Percentiles rank a stretch among this genome's conserved stretches.
These are phyloP conservation scores for Penicillium sp. DNA, from an alignment of 2,329 filamentous ascomycete genomes.

Conservation along the genomic window DNA sequence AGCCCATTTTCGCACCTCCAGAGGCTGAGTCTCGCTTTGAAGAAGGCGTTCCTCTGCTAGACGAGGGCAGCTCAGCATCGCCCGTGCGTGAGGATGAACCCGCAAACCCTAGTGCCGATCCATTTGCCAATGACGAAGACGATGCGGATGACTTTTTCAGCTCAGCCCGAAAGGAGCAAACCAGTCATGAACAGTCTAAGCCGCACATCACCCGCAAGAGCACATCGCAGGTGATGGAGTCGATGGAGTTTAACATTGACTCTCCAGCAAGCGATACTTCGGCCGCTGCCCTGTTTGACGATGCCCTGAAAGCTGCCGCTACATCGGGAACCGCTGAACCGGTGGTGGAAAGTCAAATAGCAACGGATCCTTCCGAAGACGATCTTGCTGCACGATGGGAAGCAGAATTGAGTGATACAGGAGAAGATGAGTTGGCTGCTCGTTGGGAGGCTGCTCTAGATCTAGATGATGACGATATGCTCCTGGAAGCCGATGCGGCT, in stretches of 20 bases:
- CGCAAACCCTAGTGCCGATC: conserved; percentile 27
- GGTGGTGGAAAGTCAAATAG: conserved; percentile 18
- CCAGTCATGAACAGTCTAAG: conserved; percentile 12
- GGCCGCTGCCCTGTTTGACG: conserved; percentile 31
- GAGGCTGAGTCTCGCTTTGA: conserved; percentile 64
- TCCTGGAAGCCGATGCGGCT: conserved; percentile 64
- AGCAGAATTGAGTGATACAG: conserved; percentile 68
- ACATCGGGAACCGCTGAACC: conserved; percentile 8
- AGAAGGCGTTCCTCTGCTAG: conserved; percentile 65
- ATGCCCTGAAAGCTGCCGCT: conserved; percentile 23
- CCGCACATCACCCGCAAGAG: conserved; percentile 64
- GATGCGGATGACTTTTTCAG: conserved; percentile 43
- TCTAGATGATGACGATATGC: conserved; percentile 72
- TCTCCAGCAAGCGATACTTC: conserved; percentile 31
- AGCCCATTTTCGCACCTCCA: conserved; percentile 38
- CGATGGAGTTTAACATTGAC: conserved; percentile 43
- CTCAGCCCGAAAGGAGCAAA: conserved; percentile 21
- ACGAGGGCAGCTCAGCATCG: conserved; percentile 43
- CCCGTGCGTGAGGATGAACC: conserved; percentile 28
- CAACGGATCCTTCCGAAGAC: conserved; percentile 44
- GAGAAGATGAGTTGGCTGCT: conserved; percentile 70
- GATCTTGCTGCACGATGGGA: conserved; percentile 82
- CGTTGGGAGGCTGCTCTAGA: conserved; percentile 56
- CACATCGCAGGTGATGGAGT: conserved; percentile 65
- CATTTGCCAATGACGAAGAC: conserved; percentile 43